Percentiles rank a stretch among this genome's conserved stretches.
These are phyloP conservation scores for Calamus simplicifolius DNA, from an alignment of 176 grass and related monocot genomes.

Conservation along the genomic window DNA sequence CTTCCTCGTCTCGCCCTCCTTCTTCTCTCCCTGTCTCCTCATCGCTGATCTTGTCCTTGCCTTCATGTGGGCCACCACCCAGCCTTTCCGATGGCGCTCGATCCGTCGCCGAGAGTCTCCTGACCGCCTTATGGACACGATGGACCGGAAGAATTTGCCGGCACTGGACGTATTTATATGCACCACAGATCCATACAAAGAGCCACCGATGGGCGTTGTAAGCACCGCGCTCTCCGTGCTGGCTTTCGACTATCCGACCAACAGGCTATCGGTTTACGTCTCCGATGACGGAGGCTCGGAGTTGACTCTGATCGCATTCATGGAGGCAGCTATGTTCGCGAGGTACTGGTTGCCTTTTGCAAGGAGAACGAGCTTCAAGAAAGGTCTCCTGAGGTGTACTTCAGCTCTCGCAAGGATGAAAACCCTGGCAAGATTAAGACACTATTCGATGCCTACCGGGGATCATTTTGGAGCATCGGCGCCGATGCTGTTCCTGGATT, in stretches of 20 bases:
- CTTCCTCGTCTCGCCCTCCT: too few species aligned
- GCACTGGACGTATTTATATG: constrained; percentile 42
- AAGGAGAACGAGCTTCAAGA: constrained; percentile 24
- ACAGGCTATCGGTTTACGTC: constrained; percentile 33
- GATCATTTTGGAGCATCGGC: too few species aligned
- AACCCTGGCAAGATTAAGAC: constrained; percentile 14
- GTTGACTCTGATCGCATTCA: constrained; percentile 37
- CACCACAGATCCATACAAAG: constrained; percentile 33
- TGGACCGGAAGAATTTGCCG: neutral
- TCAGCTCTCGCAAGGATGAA: constrained; percentile 7
- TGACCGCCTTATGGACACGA: too few species aligned
- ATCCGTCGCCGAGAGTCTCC: too few species aligned
- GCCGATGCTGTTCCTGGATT: too few species aligned
- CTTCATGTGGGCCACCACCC: too few species aligned
- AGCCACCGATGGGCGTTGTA: constrained; percentile 30
- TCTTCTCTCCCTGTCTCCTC: too few species aligned
- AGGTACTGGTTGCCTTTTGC: constrained; percentile 44
- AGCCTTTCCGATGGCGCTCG: too few species aligned
- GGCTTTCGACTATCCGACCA: constrained; percentile 32
- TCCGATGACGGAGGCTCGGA: constrained; percentile 40
- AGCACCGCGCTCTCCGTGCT: constrained; percentile 32
- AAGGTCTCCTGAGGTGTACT: constrained; percentile 35
- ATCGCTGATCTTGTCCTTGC: too few species aligned
- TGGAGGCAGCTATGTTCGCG: constrained; percentile 31
- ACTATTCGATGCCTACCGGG: too few species aligned